Base-by-base conservation (phyloP, 257 asterid species). In the Gardenia jasminoides region DNA sequence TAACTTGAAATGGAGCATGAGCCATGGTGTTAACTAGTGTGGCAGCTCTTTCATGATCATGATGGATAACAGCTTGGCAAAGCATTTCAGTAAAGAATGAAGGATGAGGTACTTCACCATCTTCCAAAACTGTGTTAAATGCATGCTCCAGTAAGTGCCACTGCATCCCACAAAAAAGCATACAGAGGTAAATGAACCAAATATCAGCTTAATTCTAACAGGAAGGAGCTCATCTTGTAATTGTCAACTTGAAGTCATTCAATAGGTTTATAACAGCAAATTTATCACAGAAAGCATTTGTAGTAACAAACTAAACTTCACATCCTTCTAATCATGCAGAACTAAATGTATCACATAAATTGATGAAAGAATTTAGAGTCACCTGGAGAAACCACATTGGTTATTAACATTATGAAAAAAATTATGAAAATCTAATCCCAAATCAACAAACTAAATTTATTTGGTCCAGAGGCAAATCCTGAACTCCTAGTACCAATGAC, bases 71-170 rank as follows among this genome's bases (percentile, higher is more conserved):
- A 78, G 92, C 94, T 85, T 86, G 93, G 79, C 90, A 89, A 33
- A 88, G 67, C 84, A 93, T 87, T 83, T 95, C 99, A 19, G 77
- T 85, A 90, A 95, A 95, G 80, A 88, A 82, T 4, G 92, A 84
- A 28, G 72, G 69, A 74, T 85, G 90, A 67, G 98, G 99, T 82
- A 95, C 77, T 83, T 90, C 93, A 76, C 98, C 98, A 17, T 86
- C 92, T 88, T 93, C 98, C 80, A 95, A 82, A 56, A 90, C 88
- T 33, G 85, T 54, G 75, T 93, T 87, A 76, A 95, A 89, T 30
- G 97, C 94, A 82, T 93, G 98, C 83, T 95, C 97, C 87, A 95
- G 87, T 83, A 95, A 86, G 88, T 93, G 92, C 87, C 88, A 85
- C 99, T 93, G 86, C 86, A 87, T 71, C 72, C 80, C 44, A 59